These are phyloP conservation scores for Physaria fendleri DNA, from an alignment of 345 rosid genomes.

Conservation along the genomic window DNA sequence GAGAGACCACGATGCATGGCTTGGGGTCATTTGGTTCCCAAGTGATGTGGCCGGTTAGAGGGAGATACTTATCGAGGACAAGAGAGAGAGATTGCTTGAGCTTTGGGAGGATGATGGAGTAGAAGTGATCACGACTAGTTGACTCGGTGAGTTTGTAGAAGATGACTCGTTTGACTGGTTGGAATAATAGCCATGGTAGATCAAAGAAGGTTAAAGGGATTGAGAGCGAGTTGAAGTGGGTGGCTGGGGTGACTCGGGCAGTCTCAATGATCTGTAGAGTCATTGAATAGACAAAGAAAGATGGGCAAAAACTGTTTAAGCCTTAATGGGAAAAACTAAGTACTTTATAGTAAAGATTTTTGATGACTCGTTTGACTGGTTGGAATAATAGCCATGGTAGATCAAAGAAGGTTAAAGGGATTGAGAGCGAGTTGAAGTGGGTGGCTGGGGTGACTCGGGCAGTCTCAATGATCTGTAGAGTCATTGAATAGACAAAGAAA, in stretches of 20 bases:
- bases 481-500: neutral
- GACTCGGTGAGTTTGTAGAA: conserved; percentile 29
- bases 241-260: conserved; percentile 11
- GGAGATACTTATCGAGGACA: conserved; percentile 32
- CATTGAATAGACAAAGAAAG: neutral
- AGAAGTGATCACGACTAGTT: conserved; percentile 11
- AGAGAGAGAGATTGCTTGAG: conserved; percentile 38
- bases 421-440: conserved; percentile 3
- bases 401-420: conserved; percentile 33
- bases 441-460: conserved; percentile 14
- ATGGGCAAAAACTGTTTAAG: neutral
- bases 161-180: conserved; percentile 28
- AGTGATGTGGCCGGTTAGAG: conserved; percentile 26
- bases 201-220: conserved; percentile 33
- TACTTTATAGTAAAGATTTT: conserved; percentile 32
- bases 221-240: conserved; percentile 3
- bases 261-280: neutral
- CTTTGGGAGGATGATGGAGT: conserved; percentile 30
- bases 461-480: neutral
- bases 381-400: conserved; percentile 21
- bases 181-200: conserved; percentile 21
- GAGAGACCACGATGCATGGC: conserved; percentile 24
- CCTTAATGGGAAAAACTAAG: neutral
- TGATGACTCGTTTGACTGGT: too few species aligned
- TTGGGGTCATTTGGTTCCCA: conserved; percentile 21